Evolutionary conservation across 2,329 filamentous ascomycete genomes (phyloP).

Genomic region (Cercospora sesami): DNA sequence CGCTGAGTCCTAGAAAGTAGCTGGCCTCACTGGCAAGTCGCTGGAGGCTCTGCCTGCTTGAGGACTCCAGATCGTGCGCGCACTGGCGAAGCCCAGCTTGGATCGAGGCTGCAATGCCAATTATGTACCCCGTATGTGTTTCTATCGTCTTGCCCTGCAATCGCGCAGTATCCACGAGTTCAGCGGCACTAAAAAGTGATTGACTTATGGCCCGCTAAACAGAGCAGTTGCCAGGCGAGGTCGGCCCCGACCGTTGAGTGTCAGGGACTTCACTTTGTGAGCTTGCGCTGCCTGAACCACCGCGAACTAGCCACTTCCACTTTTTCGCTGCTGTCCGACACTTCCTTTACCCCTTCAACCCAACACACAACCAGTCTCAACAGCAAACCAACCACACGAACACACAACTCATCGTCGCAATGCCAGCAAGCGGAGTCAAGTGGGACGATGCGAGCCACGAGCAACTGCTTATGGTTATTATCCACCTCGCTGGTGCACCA

Average conservation of each 20-base stretch:
- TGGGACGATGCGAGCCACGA: conserved; percentile 15
- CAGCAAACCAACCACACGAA: background rate
- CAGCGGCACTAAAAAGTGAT: background rate
- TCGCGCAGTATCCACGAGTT: background rate
- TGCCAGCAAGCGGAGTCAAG: conserved; percentile 11
- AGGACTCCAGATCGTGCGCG: too few species aligned
- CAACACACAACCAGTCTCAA: background rate
- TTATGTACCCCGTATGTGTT: background rate
- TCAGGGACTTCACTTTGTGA: background rate
- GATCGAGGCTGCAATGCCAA: background rate
- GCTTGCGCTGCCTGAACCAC: background rate
- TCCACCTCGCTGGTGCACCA: conserved; percentile 5
- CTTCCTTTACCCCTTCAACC: background rate
- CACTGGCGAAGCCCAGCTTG: background rate
- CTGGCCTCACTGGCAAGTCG: too few species aligned
- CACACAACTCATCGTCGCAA: background rate
- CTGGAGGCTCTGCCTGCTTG: too few species aligned
- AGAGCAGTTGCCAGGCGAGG: background rate
- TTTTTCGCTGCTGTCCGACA: background rate
- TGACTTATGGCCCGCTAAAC: background rate
- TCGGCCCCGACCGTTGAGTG: background rate
- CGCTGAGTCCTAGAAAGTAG: too few species aligned
- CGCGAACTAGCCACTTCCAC: background rate
- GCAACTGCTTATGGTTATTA: conserved; percentile 14
- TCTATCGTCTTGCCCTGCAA: background rate